Evolutionary conservation across 768 basidiomycete genomes (phyloP).

Genomic region (Chalciporus piperatus): DNA sequence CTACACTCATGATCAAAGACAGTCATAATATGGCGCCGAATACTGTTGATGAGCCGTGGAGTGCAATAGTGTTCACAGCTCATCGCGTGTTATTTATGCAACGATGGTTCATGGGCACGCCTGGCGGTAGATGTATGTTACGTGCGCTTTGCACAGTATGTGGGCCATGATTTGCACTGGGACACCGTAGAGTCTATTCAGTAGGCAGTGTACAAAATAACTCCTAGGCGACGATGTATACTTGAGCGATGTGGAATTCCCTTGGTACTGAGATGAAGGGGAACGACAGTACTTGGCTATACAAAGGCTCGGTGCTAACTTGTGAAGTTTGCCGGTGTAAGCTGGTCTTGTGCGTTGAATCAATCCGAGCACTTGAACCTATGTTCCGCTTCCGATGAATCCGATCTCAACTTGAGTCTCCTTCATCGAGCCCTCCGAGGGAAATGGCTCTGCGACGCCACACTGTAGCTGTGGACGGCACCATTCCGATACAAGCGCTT

Average conservation of each 20-base stretch:
- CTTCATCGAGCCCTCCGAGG: neutral
- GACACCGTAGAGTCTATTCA: neutral
- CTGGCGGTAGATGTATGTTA: neutral
- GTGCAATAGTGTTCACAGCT: constrained; percentile 1
- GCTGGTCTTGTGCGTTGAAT: too few relatives aligned
- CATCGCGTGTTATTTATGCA: constrained; percentile 2
- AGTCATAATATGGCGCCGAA: neutral
- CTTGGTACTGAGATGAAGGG: too few relatives aligned
- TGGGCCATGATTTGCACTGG: neutral
- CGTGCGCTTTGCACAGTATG: neutral
- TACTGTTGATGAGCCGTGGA: neutral
- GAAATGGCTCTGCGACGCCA: constrained; percentile 56
- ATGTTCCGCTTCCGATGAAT: neutral
- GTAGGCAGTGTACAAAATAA: neutral
- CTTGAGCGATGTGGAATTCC: neutral
- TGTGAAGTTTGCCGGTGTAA: too few relatives aligned
- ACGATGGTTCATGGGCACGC: constrained; percentile 2
- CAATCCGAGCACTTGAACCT: too few relatives aligned
- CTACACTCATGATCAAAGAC: constrained; percentile 1
- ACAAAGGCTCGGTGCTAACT: too few relatives aligned
- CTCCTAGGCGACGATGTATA: neutral
- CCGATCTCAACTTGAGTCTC: neutral
- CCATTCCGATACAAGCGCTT: constrained; percentile 73
- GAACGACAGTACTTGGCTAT: too few relatives aligned
- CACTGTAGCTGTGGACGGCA: constrained; percentile 62